Percentiles rank a stretch among this genome's conserved stretches.
phyloP scores from a whole-genome alignment of 2,329 filamentous ascomycete species.

The Aspergillus awamori region DNA sequence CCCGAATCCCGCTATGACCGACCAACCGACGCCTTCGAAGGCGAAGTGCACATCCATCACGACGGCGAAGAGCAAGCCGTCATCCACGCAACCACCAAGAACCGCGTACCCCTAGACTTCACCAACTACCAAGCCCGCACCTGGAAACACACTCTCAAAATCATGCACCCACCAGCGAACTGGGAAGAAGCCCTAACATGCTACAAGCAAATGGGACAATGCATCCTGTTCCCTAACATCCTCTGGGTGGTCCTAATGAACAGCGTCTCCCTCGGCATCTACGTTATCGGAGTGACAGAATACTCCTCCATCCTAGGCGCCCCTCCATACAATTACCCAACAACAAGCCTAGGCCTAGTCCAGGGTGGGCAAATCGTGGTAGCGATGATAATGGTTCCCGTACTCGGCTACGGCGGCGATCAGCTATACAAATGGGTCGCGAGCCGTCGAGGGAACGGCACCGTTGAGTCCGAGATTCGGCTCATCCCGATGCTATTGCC shows the following conservation, averaged over 20 bases:
- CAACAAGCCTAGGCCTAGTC: slow-evolving; percentile 12
- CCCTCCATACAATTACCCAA: slow-evolving; percentile 11
- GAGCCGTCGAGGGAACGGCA: background rate
- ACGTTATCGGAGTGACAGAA: slow-evolving; percentile 15
- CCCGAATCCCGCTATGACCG: slow-evolving; percentile 12
- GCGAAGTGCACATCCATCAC: background rate
- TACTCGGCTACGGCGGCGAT: slow-evolving; percentile 17
- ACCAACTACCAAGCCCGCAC: slow-evolving; percentile 10
- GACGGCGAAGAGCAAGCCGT: background rate
- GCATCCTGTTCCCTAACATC: slow-evolving; percentile 15
- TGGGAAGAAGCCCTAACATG: slow-evolving; percentile 13
- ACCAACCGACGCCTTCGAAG: slow-evolving; percentile 2
- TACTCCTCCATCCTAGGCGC: slow-evolving; percentile 12
- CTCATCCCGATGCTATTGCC: slow-evolving; percentile 10
- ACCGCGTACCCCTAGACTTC: background rate
- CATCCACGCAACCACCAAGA: slow-evolving; percentile 1
- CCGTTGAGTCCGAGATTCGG: slow-evolving; percentile 10
- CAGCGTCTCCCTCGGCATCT: slow-evolving; percentile 16
- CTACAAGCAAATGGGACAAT: slow-evolving; percentile 17
- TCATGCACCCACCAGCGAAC: background rate
- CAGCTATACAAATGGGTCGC: slow-evolving; percentile 7
- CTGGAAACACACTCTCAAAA: slow-evolving; percentile 2
- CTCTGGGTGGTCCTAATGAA: slow-evolving; percentile 17
- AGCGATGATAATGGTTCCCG: slow-evolving; percentile 16
- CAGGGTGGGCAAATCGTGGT: slow-evolving; percentile 16